Evolutionary conservation across 345 rosid species (phyloP).

Genomic region (Populus pruinosa): DNA sequence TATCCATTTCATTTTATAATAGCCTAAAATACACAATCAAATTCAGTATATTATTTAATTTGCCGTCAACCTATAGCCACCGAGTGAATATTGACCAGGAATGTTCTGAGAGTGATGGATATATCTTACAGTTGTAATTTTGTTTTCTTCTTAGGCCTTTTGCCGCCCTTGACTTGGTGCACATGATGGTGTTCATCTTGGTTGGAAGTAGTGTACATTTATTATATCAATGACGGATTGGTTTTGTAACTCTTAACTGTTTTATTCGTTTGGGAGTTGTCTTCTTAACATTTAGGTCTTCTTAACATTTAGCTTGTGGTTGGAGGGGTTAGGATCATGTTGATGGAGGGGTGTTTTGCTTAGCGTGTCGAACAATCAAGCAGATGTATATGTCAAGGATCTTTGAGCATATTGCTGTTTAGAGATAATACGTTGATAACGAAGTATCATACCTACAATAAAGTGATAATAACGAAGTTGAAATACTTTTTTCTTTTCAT

Average conservation of each 20-base stretch:
- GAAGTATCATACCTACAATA: too few relatives aligned
- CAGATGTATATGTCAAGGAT: too few relatives aligned
- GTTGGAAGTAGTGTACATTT: neutral
- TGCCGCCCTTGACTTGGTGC: neutral
- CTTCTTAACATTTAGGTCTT: slow-evolving; percentile 32
- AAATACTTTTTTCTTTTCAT: too few relatives aligned
- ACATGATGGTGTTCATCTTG: neutral
- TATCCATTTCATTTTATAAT: neutral
- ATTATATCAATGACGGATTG: neutral
- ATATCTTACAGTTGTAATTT: neutral
- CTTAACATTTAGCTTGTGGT: slow-evolving; percentile 36
- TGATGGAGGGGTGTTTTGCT: slow-evolving; percentile 18
- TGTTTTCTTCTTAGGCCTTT: neutral
- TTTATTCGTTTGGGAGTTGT: slow-evolving; percentile 28
- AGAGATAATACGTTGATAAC: too few relatives aligned
- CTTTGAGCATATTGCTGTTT: too few relatives aligned
- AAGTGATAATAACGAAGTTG: too few relatives aligned
- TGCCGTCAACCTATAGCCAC: neutral
- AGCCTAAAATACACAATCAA: neutral
- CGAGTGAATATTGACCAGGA: neutral
- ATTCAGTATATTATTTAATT: neutral
- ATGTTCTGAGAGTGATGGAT: neutral
- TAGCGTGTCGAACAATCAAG: too few relatives aligned
- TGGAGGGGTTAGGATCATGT: slow-evolving; percentile 41
- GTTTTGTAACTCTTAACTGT: slow-evolving; percentile 19